A percentile compares a stretch with the other conserved stretches of the same genome.
Evolutionary conservation across 2,329 filamentous ascomycete species (phyloP).

Genomic region (Zasmidium cellare): DNA sequence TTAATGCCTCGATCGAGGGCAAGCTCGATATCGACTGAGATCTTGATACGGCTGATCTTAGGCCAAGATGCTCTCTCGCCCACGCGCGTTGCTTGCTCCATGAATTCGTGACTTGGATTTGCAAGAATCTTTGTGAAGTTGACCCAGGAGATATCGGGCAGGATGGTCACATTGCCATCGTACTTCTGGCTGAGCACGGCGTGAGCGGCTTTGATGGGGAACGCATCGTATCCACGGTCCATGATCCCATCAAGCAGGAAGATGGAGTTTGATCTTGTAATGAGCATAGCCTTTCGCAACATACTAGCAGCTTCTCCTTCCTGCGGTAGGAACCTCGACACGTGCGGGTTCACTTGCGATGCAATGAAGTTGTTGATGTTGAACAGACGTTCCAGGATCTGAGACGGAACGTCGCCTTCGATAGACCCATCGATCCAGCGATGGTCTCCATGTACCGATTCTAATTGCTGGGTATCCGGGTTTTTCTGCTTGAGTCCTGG

Average conservation of each 20-base stretch:
- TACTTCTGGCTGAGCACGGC: slow-evolving; percentile 89
- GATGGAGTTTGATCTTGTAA: slow-evolving; percentile 14
- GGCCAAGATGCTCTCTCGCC: slow-evolving; percentile 92
- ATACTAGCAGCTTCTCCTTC: slow-evolving; percentile 59
- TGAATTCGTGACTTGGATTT: slow-evolving; percentile 85
- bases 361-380: slow-evolving; percentile 99
- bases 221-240: slow-evolving; percentile 18
- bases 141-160: slow-evolving; percentile 73
- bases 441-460: slow-evolving; percentile 81
- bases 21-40: slow-evolving; percentile 85
- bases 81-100: slow-evolving; percentile 72
- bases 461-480: slow-evolving; percentile 70
- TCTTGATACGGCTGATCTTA: slow-evolving; percentile 78
- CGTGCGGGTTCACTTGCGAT: slow-evolving; percentile 93
- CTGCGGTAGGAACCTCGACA: slow-evolving; percentile 78
- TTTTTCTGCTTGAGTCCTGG: slow-evolving; percentile 82
- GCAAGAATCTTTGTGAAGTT: slow-evolving; percentile 75
- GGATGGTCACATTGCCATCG: slow-evolving; percentile 91
- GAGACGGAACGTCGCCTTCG: slow-evolving; percentile 91
- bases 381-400: slow-evolving; percentile 87
- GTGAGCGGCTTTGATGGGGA: slow-evolving; percentile 49
- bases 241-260: slow-evolving; percentile 18
- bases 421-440: slow-evolving; percentile 94
- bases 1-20: slow-evolving; percentile 72
- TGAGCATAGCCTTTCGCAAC: slow-evolving; percentile 18